Percentiles rank a stretch among this genome's conserved stretches.
These are phyloP conservation scores for Nannochloropsis oceanica DNA, from an alignment of 108 stramenopile genomes.

Conservation along the genomic window DNA sequence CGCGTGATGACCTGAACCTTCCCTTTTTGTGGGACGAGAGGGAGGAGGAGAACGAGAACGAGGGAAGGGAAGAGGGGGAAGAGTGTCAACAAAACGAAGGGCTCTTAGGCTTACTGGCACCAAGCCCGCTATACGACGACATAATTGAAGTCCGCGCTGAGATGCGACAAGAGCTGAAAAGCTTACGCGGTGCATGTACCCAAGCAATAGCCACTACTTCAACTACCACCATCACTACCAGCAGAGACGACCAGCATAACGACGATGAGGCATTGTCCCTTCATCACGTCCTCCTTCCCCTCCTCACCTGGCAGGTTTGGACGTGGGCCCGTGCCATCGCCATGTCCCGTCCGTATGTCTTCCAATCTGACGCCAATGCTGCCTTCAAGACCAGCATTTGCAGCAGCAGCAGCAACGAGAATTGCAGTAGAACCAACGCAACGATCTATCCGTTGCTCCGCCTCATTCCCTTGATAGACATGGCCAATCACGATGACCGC, in stretches of 20 bases:
- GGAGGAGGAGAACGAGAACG: not conserved
- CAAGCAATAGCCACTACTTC: not conserved
- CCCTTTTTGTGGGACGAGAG: not conserved
- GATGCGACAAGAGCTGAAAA: not conserved
- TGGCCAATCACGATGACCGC: not conserved
- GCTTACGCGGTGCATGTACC: not conserved
- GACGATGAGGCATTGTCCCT: too few relatives aligned
- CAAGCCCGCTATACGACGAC: not conserved
- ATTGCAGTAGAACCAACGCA: not conserved
- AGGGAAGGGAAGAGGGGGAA: not conserved
- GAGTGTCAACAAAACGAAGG: not conserved
- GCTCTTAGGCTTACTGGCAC: not conserved
- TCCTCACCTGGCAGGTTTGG: not conserved
- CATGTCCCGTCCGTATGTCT: not conserved
- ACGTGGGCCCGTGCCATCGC: not conserved
- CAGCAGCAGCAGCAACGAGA: not conserved
- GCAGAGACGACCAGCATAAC: too few relatives aligned
- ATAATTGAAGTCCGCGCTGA: not conserved
- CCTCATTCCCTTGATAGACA: not conserved
- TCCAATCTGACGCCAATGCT: not conserved
- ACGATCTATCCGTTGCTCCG: not conserved
- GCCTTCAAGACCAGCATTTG: not conserved
- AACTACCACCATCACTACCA: not conserved
- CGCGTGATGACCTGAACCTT: not conserved
- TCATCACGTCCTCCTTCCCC: not conserved